Conservation (phyloP, 1,284 basidiomycete species). For the Moesziomyces sp. region DNA sequence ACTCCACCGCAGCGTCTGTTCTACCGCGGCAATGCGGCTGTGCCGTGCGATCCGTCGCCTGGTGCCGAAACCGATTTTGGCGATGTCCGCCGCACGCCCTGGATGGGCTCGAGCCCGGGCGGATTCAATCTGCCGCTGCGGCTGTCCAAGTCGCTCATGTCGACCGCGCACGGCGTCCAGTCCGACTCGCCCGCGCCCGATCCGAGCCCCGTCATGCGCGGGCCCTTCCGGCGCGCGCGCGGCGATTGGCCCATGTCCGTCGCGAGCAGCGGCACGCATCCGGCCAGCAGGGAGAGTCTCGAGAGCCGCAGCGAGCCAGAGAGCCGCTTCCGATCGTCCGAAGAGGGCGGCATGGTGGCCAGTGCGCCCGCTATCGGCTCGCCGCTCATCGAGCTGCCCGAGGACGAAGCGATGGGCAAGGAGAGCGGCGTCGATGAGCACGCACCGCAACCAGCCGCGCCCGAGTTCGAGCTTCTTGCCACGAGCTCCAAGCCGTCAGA, state of each 20-base stretch:
- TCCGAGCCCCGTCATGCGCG: constrained; percentile 14
- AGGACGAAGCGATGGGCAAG: constrained; percentile 20
- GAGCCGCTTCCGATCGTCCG: constrained; percentile 11
- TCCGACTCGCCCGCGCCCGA: constrained; percentile 18
- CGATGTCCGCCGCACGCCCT: constrained; percentile 33
- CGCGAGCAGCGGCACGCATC: constrained; percentile 26
- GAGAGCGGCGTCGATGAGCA: neutral
- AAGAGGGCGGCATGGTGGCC: constrained; percentile 9
- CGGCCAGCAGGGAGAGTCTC: constrained; percentile 14
- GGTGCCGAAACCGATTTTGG: constrained; percentile 42
- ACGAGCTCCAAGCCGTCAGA: constrained; percentile 23
- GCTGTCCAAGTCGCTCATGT: constrained; percentile 40
- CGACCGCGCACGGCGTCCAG: constrained; percentile 13
- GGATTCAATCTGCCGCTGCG: constrained; percentile 43
- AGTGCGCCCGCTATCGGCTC: constrained; percentile 14
- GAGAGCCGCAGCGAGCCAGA: constrained; percentile 20
- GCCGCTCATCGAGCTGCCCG: constrained; percentile 25
- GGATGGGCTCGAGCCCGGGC: constrained; percentile 29
- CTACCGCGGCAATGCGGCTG: constrained; percentile 26
- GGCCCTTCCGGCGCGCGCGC: constrained; percentile 15
- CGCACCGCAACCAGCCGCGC: neutral
- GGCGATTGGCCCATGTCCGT: constrained; percentile 47
- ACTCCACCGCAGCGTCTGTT: constrained; percentile 31
- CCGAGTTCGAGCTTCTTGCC: constrained; percentile 28
- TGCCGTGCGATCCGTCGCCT: constrained; percentile 37